phyloP scores from a whole-genome alignment of 495 filamentous ascomycete species.

The Penicillium ucsense region DNA sequence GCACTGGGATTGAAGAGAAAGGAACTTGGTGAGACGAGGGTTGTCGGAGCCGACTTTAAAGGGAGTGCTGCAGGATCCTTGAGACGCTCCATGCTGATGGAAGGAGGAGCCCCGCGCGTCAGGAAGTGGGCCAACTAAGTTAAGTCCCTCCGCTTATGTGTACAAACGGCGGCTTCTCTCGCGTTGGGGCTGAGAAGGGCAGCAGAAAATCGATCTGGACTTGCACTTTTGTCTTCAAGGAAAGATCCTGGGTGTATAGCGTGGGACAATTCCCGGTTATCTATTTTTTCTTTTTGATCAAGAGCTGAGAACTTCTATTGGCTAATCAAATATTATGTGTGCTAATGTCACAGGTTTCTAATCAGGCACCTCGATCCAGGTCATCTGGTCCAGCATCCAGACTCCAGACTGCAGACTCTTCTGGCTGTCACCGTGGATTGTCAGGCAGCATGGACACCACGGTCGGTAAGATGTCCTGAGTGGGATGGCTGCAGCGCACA shows the following conservation, averaged over 20 bases:
- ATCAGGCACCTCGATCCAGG: no score
- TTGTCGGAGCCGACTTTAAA: conserved; percentile 21
- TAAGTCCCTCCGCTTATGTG: conserved; percentile 9
- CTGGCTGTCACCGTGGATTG: conserved; percentile 2
- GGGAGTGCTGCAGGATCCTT: conserved; percentile 15
- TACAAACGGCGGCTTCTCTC: neutral
- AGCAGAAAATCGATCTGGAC: no score
- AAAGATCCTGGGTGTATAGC: no score
- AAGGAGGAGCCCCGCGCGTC: conserved; percentile 18
- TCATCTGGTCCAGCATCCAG: neutral
- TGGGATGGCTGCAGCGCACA: conserved; percentile 31
- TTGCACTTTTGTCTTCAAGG: no score
- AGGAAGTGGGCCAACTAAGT: conserved; percentile 4
- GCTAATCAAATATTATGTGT: no score
- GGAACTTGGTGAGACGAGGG: conserved; percentile 29
- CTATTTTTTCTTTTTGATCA: no score
- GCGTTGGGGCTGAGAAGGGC: neutral
- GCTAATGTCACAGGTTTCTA: no score
- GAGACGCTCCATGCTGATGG: conserved; percentile 20
- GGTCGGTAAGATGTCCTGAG: conserved; percentile 27
- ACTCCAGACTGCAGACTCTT: neutral
- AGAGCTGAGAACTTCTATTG: no score
- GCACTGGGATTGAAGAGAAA: conserved; percentile 23
- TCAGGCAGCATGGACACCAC: conserved; percentile 24
- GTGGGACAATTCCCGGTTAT: no score